Base-by-base conservation (phyloP, 1,284 basidiomycete genomes). In the Malassezia pachydermatis region DNA sequence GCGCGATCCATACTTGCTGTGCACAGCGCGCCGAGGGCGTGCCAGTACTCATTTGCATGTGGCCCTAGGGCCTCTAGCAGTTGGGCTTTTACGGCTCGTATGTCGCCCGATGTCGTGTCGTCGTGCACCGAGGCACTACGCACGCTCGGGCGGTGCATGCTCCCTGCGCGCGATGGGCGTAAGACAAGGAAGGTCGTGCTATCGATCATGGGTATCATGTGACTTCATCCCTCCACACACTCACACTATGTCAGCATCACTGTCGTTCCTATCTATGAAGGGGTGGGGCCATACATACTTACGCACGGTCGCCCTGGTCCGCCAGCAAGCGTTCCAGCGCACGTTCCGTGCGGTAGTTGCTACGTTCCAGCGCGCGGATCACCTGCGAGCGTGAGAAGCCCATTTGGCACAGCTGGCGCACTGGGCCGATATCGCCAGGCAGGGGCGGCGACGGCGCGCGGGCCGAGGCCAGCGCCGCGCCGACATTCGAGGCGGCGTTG, bases 1-100 rank as follows among this genome's bases (percentile, higher is more conserved):
- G 49, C 44, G 2, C 73, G 58, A 41, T 70, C 71, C 38, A 74
- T 69, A 42, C 65, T 60, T 8, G 70, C 74, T 8, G 62, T 66
- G 54, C 73, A 55, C 52, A 75, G 74, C 16, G 64, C 67, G 2
- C 63, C 55, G 13, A 75, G 60, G 2, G 68, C 62, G 24, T 57
- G 43, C 74, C 74, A 75, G 63, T 75, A 75, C 27, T 58, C 56
- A 2, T 55, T 54, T 6, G 65, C 63, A 25, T 62, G 58, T 20
- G 58, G 54, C 13, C 67, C 67, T 1, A 71, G 56, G n/a, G 60
- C 67, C 7, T 41, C 32, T 8, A 52, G 28, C 5, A 52, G 50
- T 16, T 28, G 38, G 35, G 34, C 27, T 23, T 52, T 52, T 19
- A 52, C 43, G 20, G 25, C 40, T 8, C 45, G 45, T 27, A 35